These are phyloP conservation scores for Schizophyllum amplum DNA, from an alignment of 1,284 basidiomycete species.

Conservation along the genomic window DNA sequence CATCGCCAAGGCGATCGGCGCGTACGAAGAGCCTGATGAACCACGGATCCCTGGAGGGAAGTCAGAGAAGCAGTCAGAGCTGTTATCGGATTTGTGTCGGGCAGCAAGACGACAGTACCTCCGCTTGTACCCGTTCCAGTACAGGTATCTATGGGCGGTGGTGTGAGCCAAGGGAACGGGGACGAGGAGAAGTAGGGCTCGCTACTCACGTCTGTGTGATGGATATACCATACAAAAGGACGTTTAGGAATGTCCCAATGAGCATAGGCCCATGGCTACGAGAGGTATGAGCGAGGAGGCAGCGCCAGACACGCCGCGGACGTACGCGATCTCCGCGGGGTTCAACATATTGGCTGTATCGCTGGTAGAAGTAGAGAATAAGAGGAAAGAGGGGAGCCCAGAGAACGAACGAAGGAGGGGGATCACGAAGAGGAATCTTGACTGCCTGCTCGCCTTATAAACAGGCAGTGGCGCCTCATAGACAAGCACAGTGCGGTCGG, in stretches of 20 bases:
- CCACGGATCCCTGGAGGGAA: not conserved
- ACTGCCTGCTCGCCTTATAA: no score
- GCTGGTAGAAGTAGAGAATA: no score
- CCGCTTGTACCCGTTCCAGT: not conserved
- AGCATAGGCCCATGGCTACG: constrained; percentile 15
- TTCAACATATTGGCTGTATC: no score
- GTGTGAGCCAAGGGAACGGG: not conserved
- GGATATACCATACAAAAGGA: constrained; percentile 26
- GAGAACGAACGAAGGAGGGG: no score
- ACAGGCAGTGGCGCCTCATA: no score
- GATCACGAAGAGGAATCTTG: no score
- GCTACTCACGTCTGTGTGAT: constrained; percentile 16
- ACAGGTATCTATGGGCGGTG: not conserved
- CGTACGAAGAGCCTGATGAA: not conserved
- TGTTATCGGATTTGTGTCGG: not conserved
- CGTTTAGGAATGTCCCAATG: constrained; percentile 22
- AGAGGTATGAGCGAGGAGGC: no score
- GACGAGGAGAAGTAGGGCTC: not conserved
- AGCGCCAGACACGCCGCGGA: no score
- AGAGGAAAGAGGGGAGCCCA: no score
- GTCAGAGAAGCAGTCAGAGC: not conserved
- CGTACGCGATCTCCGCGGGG: no score
- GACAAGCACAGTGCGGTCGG: no score
- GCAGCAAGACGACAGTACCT: not conserved
- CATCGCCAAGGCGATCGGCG: not conserved